phyloP scores from a whole-genome alignment of 2,329 filamentous ascomycete species.

The Hypomyces rosellus region DNA sequence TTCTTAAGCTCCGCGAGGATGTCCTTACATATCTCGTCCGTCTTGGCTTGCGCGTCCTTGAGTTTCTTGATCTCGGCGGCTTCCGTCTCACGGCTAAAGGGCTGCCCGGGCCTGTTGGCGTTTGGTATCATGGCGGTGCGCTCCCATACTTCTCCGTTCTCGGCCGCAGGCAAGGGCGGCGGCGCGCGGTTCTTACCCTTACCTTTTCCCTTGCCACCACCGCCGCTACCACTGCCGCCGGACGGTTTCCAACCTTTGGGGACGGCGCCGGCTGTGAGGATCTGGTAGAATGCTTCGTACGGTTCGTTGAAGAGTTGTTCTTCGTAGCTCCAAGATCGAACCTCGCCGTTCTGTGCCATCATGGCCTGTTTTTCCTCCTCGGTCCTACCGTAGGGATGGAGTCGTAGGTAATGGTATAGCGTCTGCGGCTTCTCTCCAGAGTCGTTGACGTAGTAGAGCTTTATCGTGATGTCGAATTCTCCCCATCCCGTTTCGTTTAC shows the following conservation, averaged over 20 bases:
- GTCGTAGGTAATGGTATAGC: conserved; percentile 84
- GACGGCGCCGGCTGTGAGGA: conserved; percentile 68
- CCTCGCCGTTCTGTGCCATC: conserved; percentile 53
- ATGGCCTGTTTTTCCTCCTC: conserved; percentile 63
- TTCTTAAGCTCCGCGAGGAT: conserved; percentile 56
- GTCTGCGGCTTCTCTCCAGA: conserved; percentile 90
- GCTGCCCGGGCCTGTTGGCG: conserved; percentile 58
- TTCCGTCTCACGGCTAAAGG: conserved; percentile 69
- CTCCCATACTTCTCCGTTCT: conserved; percentile 50
- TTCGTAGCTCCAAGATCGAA: conserved; percentile 79
- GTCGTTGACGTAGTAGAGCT: conserved; percentile 86
- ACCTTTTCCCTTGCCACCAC: conserved; percentile 47
- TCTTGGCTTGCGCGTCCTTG: conserved; percentile 57
- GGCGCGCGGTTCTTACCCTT: conserved; percentile 38
- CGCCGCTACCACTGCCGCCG: conserved; percentile 45
- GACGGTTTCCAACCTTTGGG: conserved; percentile 37
- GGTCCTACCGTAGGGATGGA: conserved; percentile 83
- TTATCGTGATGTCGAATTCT: conserved; percentile 94
- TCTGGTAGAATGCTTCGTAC: conserved; percentile 83
- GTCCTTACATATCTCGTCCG: conserved; percentile 53
- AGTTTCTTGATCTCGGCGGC: conserved; percentile 55
- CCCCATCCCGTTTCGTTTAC: conserved; percentile 95
- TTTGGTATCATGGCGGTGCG: conserved; percentile 71
- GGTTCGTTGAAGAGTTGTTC: conserved; percentile 97
- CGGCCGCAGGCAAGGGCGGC: conserved; percentile 29